phyloP scores from a whole-genome alignment of 805 yeast species.

The Myxozyma lipomycoides region DNA sequence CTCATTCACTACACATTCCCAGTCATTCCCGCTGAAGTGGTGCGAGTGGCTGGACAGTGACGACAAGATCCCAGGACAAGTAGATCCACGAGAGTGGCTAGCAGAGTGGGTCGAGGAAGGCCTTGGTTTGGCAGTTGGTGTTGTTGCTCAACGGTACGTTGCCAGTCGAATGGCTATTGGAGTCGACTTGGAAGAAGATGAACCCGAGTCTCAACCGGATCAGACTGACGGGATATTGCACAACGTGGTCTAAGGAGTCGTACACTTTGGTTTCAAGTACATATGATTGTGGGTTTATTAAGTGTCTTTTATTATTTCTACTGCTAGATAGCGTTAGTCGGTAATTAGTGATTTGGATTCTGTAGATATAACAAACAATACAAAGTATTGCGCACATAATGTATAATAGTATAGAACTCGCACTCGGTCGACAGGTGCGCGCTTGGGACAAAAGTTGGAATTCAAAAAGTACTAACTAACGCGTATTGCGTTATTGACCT shows the following conservation, averaged over 20 bases:
- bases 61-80: constrained; percentile 22
- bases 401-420: too few species aligned
- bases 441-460: too few species aligned
- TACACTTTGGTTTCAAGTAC: too few species aligned
- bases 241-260: neutral
- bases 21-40: constrained; percentile 89
- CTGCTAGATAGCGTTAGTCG: too few species aligned
- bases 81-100: constrained; percentile 71
- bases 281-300: too few species aligned
- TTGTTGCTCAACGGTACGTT: constrained; percentile 85
- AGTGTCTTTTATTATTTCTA: too few species aligned
- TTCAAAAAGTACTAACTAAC: too few species aligned
- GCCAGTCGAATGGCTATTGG: constrained; percentile 77
- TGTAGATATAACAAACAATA: too few species aligned
- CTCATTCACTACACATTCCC: constrained; percentile 71
- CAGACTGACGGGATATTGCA: neutral
- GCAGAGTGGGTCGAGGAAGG: constrained; percentile 77
- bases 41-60: constrained; percentile 75
- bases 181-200: constrained; percentile 8
- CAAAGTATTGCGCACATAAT: too few species aligned
- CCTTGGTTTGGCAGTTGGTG: constrained; percentile 72
- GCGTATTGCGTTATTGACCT: too few species aligned
- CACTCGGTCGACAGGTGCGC: too few species aligned
- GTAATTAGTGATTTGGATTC: too few species aligned
- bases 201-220: neutral